Percentiles rank a stretch among this genome's conserved stretches.
Conservation (phyloP, 208 protist species). For the Crithidia expoeki region DNA sequence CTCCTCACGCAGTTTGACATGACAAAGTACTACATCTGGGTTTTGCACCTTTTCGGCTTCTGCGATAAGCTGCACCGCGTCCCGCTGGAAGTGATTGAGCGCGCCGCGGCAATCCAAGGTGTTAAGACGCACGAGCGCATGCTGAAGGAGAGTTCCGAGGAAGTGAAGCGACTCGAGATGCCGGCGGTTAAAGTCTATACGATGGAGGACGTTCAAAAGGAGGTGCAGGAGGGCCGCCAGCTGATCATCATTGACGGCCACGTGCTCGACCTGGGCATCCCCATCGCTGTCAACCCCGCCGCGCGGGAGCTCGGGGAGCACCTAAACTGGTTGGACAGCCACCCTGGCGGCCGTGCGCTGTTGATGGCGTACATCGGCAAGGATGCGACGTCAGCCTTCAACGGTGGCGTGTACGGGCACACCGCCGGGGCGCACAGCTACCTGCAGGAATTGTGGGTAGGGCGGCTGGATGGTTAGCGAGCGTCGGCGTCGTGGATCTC, state of each 20-base stretch:
- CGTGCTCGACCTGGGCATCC: slow-evolving; percentile 64
- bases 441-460: slow-evolving; percentile 67
- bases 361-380: slow-evolving; percentile 72
- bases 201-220: slow-evolving; percentile 57
- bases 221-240: slow-evolving; percentile 58
- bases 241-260: slow-evolving; percentile 63
- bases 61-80: slow-evolving; percentile 65
- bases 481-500: slow-evolving; percentile 3
- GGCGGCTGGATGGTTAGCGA: slow-evolving; percentile 29
- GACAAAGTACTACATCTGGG: slow-evolving; percentile 83
- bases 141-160: slow-evolving; percentile 32
- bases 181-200: slow-evolving; percentile 39
- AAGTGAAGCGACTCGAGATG: slow-evolving; percentile 44
- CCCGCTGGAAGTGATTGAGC: slow-evolving; percentile 51
- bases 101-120: slow-evolving; percentile 14
- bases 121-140: slow-evolving; percentile 42
- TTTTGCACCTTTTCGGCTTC: slow-evolving; percentile 49
- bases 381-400: slow-evolving; percentile 79
- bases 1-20: slow-evolving; percentile 82
- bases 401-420: slow-evolving; percentile 73
- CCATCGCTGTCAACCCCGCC: slow-evolving; percentile 49
- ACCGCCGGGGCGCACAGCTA: slow-evolving; percentile 61
- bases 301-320: slow-evolving; percentile 57
- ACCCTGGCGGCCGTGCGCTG: slow-evolving; percentile 75
- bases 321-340: slow-evolving; percentile 58